Conservation (phyloP, 78 protist species). For the slime mould (Dictyostelium discoideum) region dicty_2.7 NC_007089.4:2924001-2924500, state of each 20-base stretch:
- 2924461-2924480: not conserved
- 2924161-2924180: conserved; percentile 38
- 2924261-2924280: conserved; percentile 58
- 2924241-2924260: conserved; percentile 33
- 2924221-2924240: conserved; percentile 6
- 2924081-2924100: not conserved
- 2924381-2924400: not conserved
- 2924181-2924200: not conserved
- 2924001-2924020: not conserved
- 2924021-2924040: conserved; percentile 21
- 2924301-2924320: conserved; percentile 17
- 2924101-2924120: conserved; percentile 26
- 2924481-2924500: not conserved
- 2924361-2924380: conserved; percentile 9
- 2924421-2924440: conserved; percentile 6
- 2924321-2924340: not conserved
- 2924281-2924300: conserved; percentile 34
- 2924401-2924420: conserved; percentile 21
- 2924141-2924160: conserved; percentile 30
- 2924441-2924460: not conserved
- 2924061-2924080: not conserved
- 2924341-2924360: conserved; percentile 61
- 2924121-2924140: not conserved
- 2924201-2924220: not conserved
- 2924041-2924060: conserved; percentile 48